phyloP scores from a whole-genome alignment of 805 yeast species.

The Yarrowia bubula region DNA sequence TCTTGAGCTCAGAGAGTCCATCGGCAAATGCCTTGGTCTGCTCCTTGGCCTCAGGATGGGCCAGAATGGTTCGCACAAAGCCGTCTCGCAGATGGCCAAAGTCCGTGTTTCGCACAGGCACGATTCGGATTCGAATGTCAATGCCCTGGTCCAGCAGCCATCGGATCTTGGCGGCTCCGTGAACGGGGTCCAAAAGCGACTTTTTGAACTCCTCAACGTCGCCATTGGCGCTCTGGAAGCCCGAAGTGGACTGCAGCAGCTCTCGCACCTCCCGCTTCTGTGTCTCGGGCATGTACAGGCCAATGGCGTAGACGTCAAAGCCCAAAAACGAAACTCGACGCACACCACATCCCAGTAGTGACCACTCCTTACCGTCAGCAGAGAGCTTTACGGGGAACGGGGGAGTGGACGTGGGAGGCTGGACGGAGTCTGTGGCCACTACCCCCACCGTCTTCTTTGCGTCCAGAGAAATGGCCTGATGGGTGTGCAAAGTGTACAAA shows the following conservation, averaged over 20 bases:
- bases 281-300: slow-evolving; percentile 67
- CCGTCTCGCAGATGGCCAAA: slow-evolving; percentile 89
- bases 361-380: slow-evolving; percentile 42
- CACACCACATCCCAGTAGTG: slow-evolving; percentile 74
- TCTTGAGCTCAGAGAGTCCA: slow-evolving; percentile 68
- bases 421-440: slow-evolving; percentile 28
- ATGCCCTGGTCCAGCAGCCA: slow-evolving; percentile 59
- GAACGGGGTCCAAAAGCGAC: slow-evolving; percentile 46
- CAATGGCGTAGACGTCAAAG: slow-evolving; percentile 84
- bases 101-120: slow-evolving; percentile 89
- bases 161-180: slow-evolving; percentile 54
- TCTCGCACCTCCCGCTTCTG: slow-evolving; percentile 43
- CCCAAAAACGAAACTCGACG: slow-evolving; percentile 78
- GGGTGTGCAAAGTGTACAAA: neutral
- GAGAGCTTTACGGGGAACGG: slow-evolving; percentile 39
- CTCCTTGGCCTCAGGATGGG: slow-evolving; percentile 57
- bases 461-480: slow-evolving; percentile 1
- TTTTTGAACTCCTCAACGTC: slow-evolving; percentile 27
- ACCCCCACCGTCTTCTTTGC: neutral
- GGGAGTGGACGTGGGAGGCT: slow-evolving; percentile 40
- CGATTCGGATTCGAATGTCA: slow-evolving; percentile 67
- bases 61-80: slow-evolving; percentile 71
- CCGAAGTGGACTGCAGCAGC: slow-evolving; percentile 29
- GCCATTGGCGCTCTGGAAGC: slow-evolving; percentile 20
- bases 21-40: slow-evolving; percentile 48